These are phyloP conservation scores for Musa acuminata DNA, from an alignment of 176 grass and related monocot species.

Conservation along the genomic window DNA sequence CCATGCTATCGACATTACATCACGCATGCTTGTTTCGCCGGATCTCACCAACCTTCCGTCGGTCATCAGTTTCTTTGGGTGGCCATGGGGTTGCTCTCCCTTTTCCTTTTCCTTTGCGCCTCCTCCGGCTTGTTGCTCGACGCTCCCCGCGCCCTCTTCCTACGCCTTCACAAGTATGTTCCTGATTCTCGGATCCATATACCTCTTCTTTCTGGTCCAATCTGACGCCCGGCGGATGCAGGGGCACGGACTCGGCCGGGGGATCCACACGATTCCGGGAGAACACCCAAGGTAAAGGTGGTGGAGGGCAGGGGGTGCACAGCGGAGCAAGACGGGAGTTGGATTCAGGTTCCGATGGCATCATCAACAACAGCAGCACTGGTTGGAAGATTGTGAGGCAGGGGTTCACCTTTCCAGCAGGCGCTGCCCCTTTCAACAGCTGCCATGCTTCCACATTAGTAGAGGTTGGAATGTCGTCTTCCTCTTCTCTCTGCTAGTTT, in stretches of 20 bases:
- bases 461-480: slow-evolving; percentile 19
- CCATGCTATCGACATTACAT: too few relatives aligned
- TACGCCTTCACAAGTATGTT: not conserved
- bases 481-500: not conserved
- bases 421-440: slow-evolving; percentile 39
- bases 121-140: not conserved
- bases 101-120: not conserved
- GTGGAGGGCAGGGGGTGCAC: not conserved
- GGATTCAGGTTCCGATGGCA: not conserved
- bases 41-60: too few relatives aligned
- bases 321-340: not conserved
- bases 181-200: not conserved
- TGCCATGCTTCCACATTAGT: slow-evolving; percentile 82
- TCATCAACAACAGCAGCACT: not conserved
- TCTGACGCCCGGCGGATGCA: not conserved
- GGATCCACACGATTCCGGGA: not conserved
- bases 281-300: not conserved
- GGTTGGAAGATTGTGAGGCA: slow-evolving; percentile 48
- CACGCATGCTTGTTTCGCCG: too few relatives aligned
- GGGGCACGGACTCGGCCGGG: not conserved
- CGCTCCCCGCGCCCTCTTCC: not conserved
- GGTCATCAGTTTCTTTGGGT: not conserved
- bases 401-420: slow-evolving; percentile 37
- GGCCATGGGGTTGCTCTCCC: not conserved
- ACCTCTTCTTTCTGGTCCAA: not conserved